A percentile compares a stretch with the other conserved stretches of the same genome.
phyloP scores from a whole-genome alignment of 2,329 filamentous ascomycete species.

The Aspergillus sp. region DNA sequence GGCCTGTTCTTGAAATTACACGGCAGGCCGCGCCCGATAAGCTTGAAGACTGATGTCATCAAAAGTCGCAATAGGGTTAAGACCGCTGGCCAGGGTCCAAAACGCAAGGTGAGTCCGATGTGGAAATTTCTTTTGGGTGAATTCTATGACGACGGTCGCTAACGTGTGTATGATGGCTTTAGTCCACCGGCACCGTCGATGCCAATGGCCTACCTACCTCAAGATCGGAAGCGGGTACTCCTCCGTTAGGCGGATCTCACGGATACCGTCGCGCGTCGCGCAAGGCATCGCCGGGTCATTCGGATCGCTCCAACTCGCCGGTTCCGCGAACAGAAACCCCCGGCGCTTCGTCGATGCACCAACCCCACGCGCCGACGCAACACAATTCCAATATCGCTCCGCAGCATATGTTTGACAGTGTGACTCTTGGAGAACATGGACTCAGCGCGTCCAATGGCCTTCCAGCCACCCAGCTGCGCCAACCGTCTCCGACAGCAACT shows the following conservation, averaged over 20 bases:
- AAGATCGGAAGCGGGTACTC: conserved; percentile 56
- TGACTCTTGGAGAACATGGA: conserved; percentile 64
- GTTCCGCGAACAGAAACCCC: conserved; percentile 79
- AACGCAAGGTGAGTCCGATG: conserved; percentile 70
- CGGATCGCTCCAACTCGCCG: conserved; percentile 74
- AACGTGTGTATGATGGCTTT: conserved; percentile 17
- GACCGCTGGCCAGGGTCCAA: conserved; percentile 73
- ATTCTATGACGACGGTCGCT: conserved; percentile 18
- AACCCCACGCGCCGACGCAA: conserved; percentile 59
- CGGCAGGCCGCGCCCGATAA: conserved; percentile 87
- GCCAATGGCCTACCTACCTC: conserved; percentile 60
- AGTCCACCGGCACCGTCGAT: conserved; percentile 48
- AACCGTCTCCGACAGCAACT: conserved; percentile 60
- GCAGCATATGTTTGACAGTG: conserved; percentile 76
- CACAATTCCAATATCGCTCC: conserved; percentile 67
- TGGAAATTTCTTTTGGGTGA: conserved; percentile 23
- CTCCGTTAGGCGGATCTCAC: conserved; percentile 54
- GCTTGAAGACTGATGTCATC: conserved; percentile 97
- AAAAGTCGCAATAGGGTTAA: conserved; percentile 99
- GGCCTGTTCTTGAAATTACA: conserved; percentile 97
- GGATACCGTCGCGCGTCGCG: conserved; percentile 66
- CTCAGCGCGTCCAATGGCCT: conserved; percentile 58
- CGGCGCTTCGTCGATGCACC: conserved; percentile 51
- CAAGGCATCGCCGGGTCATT: conserved; percentile 69
- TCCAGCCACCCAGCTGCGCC: conserved; percentile 52